These are phyloP conservation scores for Botrytis tulipae DNA, from an alignment of 2,329 filamentous ascomycete genomes.

Conservation along the genomic window DNA sequence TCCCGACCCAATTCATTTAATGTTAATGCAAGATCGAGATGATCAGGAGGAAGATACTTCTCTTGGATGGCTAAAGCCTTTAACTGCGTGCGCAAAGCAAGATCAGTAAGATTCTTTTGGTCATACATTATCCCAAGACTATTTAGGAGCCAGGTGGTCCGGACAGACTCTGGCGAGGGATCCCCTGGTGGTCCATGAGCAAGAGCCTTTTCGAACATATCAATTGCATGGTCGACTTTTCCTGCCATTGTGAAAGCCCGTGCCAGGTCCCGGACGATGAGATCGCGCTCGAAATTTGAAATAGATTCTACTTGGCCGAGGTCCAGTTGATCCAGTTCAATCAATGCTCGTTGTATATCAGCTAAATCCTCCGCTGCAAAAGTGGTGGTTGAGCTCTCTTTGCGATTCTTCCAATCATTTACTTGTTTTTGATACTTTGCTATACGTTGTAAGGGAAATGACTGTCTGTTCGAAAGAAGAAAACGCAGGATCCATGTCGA, in stretches of 20 bases:
- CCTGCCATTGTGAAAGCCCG: conserved; percentile 18
- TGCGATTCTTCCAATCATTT: background rate
- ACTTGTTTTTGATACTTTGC: conserved; percentile 19
- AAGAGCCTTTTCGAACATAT: conserved; percentile 6
- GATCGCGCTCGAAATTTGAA: conserved; percentile 15
- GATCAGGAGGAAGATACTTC: conserved; percentile 2
- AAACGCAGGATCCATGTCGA: conserved; percentile 19
- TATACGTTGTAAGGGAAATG: conserved; percentile 14
- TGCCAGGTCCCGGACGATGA: conserved; percentile 13
- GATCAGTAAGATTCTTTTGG: background rate
- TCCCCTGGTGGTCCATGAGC: background rate
- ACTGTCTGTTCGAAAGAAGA: conserved; percentile 7
- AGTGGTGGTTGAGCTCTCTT: background rate
- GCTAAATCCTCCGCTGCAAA: conserved; percentile 16
- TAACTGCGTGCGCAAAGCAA: conserved; percentile 8
- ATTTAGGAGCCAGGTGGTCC: conserved; percentile 14
- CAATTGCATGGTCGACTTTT: conserved; percentile 9
- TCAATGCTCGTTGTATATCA: conserved; percentile 18
- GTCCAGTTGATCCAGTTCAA: conserved; percentile 2
- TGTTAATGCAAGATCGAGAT: conserved; percentile 14
- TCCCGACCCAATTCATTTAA: conserved; percentile 18
- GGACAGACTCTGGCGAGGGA: background rate
- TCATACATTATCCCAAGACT: conserved; percentile 20
- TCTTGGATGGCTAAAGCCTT: conserved; percentile 9
- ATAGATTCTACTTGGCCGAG: background rate